phyloP scores from a whole-genome alignment of 441 rosid species.

The Pelargonium australe region DNA sequence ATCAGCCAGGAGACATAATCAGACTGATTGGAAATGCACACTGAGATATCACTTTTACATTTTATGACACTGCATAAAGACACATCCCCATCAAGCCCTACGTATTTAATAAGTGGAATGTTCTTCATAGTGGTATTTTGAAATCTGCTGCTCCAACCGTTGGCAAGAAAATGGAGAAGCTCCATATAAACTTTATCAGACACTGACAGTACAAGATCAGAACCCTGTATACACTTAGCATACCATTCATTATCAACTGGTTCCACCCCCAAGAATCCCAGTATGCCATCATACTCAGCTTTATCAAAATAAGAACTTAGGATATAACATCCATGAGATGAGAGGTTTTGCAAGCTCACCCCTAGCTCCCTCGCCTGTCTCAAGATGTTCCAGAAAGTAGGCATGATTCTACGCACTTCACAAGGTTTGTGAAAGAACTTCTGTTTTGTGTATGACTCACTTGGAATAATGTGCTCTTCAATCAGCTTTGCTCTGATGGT shows the following conservation, averaged over 20 bases:
- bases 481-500: constrained; percentile 32
- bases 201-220: constrained; percentile 39
- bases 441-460: constrained; percentile 41
- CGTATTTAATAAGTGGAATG: constrained; percentile 50
- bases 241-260: constrained; percentile 47
- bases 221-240: constrained; percentile 44
- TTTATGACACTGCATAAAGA: constrained; percentile 30
- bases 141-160: constrained; percentile 41
- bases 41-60: background rate
- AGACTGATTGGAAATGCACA: constrained; percentile 23
- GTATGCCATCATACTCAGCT: constrained; percentile 24
- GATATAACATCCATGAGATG: constrained; percentile 42
- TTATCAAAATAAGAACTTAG: constrained; percentile 44
- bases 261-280: constrained; percentile 49
- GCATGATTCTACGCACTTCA: constrained; percentile 47
- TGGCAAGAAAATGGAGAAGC: constrained; percentile 43
- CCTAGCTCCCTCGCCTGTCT: constrained; percentile 39
- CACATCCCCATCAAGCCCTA: constrained; percentile 28
- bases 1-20: constrained; percentile 36
- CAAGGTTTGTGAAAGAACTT: constrained; percentile 52
- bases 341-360: constrained; percentile 44
- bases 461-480: constrained; percentile 46
- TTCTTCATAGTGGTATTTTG: constrained; percentile 20
- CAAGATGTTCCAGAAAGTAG: constrained; percentile 57
- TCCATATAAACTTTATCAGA: constrained; percentile 44